Evolutionary conservation across 1,284 basidiomycete species (phyloP).

Genomic region (Vanrija sp.): DNA sequence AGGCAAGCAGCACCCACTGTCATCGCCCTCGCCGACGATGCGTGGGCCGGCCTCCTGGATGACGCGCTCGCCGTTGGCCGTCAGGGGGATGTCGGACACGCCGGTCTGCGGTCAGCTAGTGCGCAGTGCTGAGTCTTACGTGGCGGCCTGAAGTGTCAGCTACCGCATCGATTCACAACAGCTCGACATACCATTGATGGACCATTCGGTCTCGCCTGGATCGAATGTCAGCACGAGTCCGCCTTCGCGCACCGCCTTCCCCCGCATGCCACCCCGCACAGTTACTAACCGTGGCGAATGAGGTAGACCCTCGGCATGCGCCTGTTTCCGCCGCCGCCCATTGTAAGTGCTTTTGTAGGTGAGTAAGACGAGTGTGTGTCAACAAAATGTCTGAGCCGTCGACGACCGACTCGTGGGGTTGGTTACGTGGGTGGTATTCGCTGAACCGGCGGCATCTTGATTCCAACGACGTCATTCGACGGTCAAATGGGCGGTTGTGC

Average conservation of each 20-base stretch:
- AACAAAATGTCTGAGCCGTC: no score
- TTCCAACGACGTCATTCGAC: no score
- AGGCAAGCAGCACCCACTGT: constrained; percentile 57
- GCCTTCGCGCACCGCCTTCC: background rate
- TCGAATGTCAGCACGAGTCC: background rate
- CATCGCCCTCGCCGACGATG: constrained; percentile 62
- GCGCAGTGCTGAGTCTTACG: constrained; percentile 50
- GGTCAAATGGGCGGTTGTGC: no score
- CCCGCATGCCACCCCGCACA: no score
- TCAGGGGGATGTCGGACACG: constrained; percentile 79
- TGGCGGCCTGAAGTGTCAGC: constrained; percentile 57
- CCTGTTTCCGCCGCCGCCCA: constrained; percentile 8
- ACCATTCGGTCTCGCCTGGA: constrained; percentile 89
- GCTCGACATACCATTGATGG: constrained; percentile 61
- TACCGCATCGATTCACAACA: background rate
- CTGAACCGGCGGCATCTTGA: no score
- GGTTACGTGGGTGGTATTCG: no score
- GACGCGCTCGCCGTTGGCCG: constrained; percentile 69
- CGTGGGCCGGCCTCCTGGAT: constrained; percentile 62
- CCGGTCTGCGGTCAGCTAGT: constrained; percentile 63
- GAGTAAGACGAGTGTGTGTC: background rate
- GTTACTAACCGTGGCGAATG: constrained; percentile 41
- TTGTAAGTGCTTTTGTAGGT: no score
- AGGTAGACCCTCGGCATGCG: constrained; percentile 51
- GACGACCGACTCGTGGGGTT: no score